Evolutionary conservation across 1,139 yeast species (phyloP).

Genomic region (Sporopachydermia cereana): DNA sequence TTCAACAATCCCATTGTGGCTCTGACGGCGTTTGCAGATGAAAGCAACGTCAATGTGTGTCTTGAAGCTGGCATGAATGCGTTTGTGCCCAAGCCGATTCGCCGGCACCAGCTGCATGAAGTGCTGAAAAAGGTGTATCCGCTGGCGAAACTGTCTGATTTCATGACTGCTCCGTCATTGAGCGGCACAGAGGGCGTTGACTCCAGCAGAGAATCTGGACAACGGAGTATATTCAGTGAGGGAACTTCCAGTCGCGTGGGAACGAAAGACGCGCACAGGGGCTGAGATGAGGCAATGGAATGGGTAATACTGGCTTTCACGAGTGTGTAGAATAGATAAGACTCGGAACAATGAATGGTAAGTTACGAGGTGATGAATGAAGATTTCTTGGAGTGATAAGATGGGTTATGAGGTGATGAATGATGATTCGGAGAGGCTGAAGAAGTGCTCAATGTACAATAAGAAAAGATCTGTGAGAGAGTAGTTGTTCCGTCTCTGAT

Average conservation of each 20-base stretch:
- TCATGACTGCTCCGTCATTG: background rate
- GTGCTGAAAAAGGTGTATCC: constrained; percentile 28
- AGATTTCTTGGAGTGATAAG: too few relatives aligned
- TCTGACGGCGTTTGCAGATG: constrained; percentile 88
- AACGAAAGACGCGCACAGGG: too few relatives aligned
- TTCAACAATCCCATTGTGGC: constrained; percentile 79
- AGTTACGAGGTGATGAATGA: too few relatives aligned
- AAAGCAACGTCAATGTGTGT: constrained; percentile 69
- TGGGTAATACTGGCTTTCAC: too few relatives aligned
- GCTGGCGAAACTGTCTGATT: constrained; percentile 3
- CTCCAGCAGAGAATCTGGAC: background rate
- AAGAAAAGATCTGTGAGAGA: too few relatives aligned
- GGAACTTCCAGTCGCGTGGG: background rate
- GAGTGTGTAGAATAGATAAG: too few relatives aligned
- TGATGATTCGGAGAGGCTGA: too few relatives aligned
- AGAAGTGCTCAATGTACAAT: too few relatives aligned
- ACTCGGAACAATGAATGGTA: too few relatives aligned
- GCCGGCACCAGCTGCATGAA: constrained; percentile 52
- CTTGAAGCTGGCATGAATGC: constrained; percentile 79
- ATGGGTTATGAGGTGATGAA: too few relatives aligned
- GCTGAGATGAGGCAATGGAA: too few relatives aligned
- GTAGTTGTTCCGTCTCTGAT: too few relatives aligned
- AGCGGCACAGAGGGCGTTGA: background rate
- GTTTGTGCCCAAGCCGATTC: constrained; percentile 77
- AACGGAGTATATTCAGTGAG: background rate